Evolutionary conservation across 192 early-diverging fungal genomes (phyloP).

Genomic region (Borealophlyctis nickersoniae): DNA sequence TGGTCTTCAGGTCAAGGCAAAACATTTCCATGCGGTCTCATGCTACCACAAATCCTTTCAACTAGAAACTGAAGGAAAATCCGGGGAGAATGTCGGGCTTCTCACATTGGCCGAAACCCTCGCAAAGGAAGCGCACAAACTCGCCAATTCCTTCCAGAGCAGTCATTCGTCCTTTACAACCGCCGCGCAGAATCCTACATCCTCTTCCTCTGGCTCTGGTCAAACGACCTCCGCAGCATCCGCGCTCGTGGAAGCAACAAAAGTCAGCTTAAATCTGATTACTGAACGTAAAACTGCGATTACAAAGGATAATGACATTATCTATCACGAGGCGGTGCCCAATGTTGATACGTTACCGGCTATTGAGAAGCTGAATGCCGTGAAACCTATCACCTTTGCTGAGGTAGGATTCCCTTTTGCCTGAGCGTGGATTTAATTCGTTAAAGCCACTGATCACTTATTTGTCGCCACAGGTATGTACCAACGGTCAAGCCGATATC

Average conservation of each 20-base stretch:
- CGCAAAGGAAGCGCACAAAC: constrained; percentile 81
- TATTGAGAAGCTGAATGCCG: constrained; percentile 82
- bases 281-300: constrained; percentile 68
- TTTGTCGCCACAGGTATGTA: constrained; percentile 48
- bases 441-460: no score
- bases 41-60: constrained; percentile 80
- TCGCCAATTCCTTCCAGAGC: constrained; percentile 67
- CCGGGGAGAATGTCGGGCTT: constrained; percentile 82
- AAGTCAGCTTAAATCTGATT: constrained; percentile 60
- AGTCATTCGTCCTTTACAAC: constrained; percentile 55
- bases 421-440: no score
- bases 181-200: constrained; percentile 53
- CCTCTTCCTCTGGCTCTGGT: constrained; percentile 8
- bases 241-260: constrained; percentile 72
- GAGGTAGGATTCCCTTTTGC: constrained; percentile 48
- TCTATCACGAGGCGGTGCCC: constrained; percentile 89
- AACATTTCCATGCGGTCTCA: constrained; percentile 82
- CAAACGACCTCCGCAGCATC: constrained; percentile 59
- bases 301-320: constrained; percentile 90
- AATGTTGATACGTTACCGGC: constrained; percentile 72
- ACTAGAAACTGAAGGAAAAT: constrained; percentile 71
- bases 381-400: constrained; percentile 72
- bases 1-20: constrained; percentile 72
- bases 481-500: constrained; percentile 67
- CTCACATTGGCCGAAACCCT: constrained; percentile 71